Evolutionary conservation across 768 basidiomycete species (phyloP), one percentile per base, ranked within the genome.

Genomic region (Tricholoma sp.): DNA sequence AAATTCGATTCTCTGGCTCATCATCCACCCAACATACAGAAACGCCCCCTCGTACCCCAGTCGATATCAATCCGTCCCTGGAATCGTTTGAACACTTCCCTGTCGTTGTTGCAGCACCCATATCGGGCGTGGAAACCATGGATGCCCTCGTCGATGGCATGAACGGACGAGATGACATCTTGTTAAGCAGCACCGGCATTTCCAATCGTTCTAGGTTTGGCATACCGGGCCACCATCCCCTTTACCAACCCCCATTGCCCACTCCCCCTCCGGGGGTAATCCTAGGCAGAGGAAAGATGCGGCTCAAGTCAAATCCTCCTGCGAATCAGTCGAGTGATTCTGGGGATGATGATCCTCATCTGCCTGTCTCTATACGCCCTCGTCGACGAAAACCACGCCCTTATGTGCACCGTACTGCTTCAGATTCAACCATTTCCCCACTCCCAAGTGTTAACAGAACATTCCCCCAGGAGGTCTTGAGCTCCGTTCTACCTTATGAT

Each of bases 141-240:
- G 91, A 94, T 67, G 91, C 91, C 11, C 71, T 94, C 54, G 91
- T 94, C 6, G 91, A 92, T 61, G 89, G 88, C 8, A 93, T 94
- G 91, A 94, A 93, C 65, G 86, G 86, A 24, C 81, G 79, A 45
- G 85, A 89, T 55, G 78, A 84, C 60, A 69, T 83, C 54, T 75
- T 81, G 19, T 55, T 66, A 59, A 52, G 70, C 57, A 60, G 75
- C 64, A 53, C 74, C 63, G 71, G 74, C 52, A 61, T 77, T 12
- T 77, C 81, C 29, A 74, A 68, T 64, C 79, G 82, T 14, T 71
- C 79, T 50, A 79, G 83, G 58, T 83, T 83, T 64, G 78, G 74
- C 19, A 83, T 84, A 61, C 74, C 79, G 7, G 76, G 77, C 47
- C 83, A 86, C 61, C 87, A 91, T 66, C 88, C 89, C 43, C 75